A percentile compares a stretch with the other conserved stretches of the same genome.
phyloP scores from a whole-genome alignment of 495 filamentous ascomycete genomes.

The Talaromyces trachyspermus region DNA sequence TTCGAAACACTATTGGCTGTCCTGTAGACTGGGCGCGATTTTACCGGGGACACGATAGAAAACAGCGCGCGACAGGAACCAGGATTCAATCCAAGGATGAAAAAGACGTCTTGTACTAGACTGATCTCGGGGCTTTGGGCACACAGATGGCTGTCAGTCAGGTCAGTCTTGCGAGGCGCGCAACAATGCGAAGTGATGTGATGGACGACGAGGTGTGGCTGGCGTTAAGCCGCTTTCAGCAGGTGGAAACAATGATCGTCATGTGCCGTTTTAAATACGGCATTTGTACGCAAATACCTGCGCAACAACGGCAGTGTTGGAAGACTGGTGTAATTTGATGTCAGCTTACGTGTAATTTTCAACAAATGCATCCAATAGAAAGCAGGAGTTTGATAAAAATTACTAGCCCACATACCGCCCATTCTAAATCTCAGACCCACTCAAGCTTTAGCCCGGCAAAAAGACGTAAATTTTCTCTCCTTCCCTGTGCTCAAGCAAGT shows the following conservation, averaged over 20 bases:
- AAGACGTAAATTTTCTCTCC: background rate
- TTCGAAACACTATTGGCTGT: background rate
- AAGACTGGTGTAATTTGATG: background rate
- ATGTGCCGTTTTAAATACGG: background rate
- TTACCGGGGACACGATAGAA: too few relatives aligned
- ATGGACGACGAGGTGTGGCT: background rate
- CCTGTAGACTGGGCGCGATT: too few relatives aligned
- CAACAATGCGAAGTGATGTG: conserved; percentile 3
- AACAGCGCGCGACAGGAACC: too few relatives aligned
- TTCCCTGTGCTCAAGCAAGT: background rate
- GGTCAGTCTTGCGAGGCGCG: background rate
- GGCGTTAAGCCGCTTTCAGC: conserved; percentile 4
- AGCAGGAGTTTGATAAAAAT: background rate
- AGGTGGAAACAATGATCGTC: background rate
- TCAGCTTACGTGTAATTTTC: background rate
- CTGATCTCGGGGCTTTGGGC: conserved; percentile 4
- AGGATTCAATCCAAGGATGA: too few relatives aligned
- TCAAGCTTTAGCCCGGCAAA: background rate
- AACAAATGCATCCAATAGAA: background rate
- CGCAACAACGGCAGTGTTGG: background rate
- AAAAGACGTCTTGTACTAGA: background rate
- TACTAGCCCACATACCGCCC: background rate
- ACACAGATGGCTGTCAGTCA: conserved; percentile 1
- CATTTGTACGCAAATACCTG: background rate
- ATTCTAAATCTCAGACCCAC: background rate